A percentile compares a stretch with the other conserved stretches of the same genome.
These are phyloP conservation scores for Lepiota venenata DNA, from an alignment of 768 basidiomycete species.

Conservation along the genomic window DNA sequence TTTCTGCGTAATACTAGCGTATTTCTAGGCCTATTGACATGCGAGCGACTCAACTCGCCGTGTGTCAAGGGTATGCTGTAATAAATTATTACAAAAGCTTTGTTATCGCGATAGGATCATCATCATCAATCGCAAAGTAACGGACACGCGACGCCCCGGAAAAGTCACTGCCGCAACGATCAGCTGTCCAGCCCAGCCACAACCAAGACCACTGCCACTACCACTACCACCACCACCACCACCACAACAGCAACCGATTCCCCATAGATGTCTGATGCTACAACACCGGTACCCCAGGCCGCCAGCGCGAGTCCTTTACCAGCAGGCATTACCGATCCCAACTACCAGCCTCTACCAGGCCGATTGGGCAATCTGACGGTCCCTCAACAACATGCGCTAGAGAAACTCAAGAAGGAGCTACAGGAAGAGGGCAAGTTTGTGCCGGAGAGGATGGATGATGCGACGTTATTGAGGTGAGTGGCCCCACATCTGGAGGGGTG, in stretches of 20 bases:
- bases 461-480: constrained; percentile 59
- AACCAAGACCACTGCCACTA: too few species aligned
- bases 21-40: background rate
- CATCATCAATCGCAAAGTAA: too few species aligned
- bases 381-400: constrained; percentile 62
- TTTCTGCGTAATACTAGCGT: background rate
- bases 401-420: constrained; percentile 66
- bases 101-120: too few species aligned
- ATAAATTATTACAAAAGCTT: too few species aligned
- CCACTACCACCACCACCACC: background rate
- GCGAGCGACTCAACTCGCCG: constrained; percentile 15
- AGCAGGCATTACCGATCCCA: constrained; percentile 56
- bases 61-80: background rate
- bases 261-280: background rate
- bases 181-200: too few species aligned
- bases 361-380: constrained; percentile 75
- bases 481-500: background rate
- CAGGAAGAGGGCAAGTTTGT: constrained; percentile 60
- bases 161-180: too few species aligned
- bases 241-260: background rate
- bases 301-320: constrained; percentile 57
- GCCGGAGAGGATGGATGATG: constrained; percentile 66
- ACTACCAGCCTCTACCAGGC: constrained; percentile 67
- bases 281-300: constrained; percentile 19
- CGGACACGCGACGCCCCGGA: too few species aligned